Base-by-base conservation (phyloP, 805 yeast genomes). In the Blastobotrys robertii region DNA sequence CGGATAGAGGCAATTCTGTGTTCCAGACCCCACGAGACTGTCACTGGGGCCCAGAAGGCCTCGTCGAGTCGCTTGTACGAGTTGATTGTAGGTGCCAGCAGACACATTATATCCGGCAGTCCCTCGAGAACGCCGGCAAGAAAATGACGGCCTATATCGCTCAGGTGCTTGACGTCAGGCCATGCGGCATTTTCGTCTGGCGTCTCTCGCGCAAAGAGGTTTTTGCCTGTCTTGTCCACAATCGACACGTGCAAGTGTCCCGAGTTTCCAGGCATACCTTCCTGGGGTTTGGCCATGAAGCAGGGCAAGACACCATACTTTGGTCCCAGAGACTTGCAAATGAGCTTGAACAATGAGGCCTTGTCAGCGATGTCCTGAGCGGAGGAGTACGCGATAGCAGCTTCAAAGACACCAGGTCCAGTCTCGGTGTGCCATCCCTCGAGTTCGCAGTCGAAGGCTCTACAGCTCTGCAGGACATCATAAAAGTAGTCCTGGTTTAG, bases 381-480 rank as follows among this genome's bases (percentile, higher is more conserved):
- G 25, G 54, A 45, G 25, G 51, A 43, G 39, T 58, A 60, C 15
- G 51, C 60, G 35, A 60, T 50, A 3, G 65, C 65, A 22, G 62
- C 63, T 39, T 60, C 65, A 34, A 51, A 57, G 7, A 60, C 65
- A 11, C 65, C 65, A 7, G 65, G 65, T 3, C 65, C 65, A 6
- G 64, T 58, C 34, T 60, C 65, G 3, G 64, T 57, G 41, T 60
- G 65, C 55, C 60, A 59, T 8, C 64, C 62, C 43, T 60, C 65
- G 19, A 60, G 46, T 11, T 51, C 52, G 8, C 56, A 50, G 36
- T 52, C 47, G 29, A 58, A 52, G 10, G 37, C 33, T 6, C 40
- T 32, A 38, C 56, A 46, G 11, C 50, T 41, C 10, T 55, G 43
- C 31, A 57, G 48, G 10, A 60, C 48, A 14, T 45, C 53, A 41